Conservation (phyloP, 2,329 filamentous ascomycete species). For the Epicoccum nigrum region DNA sequence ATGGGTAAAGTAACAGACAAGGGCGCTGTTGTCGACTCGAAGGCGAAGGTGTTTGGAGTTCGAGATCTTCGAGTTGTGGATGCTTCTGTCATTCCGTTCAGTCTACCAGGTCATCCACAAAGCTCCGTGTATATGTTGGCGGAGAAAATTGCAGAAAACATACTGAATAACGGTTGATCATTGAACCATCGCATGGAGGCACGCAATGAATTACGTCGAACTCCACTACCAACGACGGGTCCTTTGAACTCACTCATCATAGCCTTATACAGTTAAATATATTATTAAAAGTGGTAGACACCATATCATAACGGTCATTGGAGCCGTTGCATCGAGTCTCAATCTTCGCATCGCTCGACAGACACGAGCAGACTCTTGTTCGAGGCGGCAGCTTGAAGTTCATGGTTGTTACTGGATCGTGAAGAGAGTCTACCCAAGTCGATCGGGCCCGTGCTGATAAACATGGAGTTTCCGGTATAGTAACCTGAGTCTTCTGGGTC, state of each 20-base stretch:
- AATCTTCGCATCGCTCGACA: conserved; percentile 9
- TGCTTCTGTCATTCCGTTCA: conserved; percentile 39
- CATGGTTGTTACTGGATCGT: not conserved
- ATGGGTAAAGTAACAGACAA: conserved; percentile 38
- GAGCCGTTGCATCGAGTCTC: no score
- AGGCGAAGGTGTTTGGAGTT: conserved; percentile 43
- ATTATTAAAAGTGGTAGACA: no score
- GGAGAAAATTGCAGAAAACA: conserved; percentile 27
- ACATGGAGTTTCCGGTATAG: not conserved
- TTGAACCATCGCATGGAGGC: no score
- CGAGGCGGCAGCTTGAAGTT: conserved; percentile 10
- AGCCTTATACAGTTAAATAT: no score
- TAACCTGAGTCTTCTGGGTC: conserved; percentile 9
- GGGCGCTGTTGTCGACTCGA: conserved; percentile 44
- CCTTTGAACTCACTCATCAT: no score
- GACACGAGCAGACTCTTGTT: conserved; percentile 18
- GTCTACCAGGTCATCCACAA: conserved; percentile 45
- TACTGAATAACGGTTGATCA: no score
- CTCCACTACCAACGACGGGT: no score
- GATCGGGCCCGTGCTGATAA: no score
- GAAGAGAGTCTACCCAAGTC: not conserved
- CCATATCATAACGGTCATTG: no score
- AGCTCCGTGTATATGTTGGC: not conserved
- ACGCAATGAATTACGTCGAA: no score
- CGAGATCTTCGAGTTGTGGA: conserved; percentile 45